Evolutionary conservation across 805 yeast genomes (phyloP).

Genomic region (Torulaspora delbrueckii): DNA sequence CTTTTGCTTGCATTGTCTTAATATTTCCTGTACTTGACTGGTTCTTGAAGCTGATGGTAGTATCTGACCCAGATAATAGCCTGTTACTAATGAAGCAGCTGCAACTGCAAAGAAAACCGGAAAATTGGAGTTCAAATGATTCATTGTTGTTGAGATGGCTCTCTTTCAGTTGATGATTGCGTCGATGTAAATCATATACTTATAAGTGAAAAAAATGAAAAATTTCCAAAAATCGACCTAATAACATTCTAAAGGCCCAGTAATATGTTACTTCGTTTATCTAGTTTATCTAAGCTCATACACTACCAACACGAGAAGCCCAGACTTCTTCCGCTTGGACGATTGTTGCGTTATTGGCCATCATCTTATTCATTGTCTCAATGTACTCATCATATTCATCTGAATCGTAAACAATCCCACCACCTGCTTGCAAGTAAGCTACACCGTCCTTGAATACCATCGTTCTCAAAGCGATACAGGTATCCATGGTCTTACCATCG

Average conservation of each 20-base stretch:
- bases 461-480: conserved; percentile 95
- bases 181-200: not conserved
- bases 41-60: conserved; percentile 16
- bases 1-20: conserved; percentile 17
- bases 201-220: not conserved
- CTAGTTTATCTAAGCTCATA: not conserved
- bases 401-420: conserved; percentile 94
- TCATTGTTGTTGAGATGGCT: conserved; percentile 5
- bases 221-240: no score
- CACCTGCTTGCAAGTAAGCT: conserved; percentile 97
- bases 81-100: conserved; percentile 30
- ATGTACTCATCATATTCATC: conserved; percentile 93
- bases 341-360: conserved; percentile 83
- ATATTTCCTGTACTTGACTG: conserved; percentile 15
- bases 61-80: conserved; percentile 28
- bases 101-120: conserved; percentile 24
- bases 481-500: conserved; percentile 91
- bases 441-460: conserved; percentile 89
- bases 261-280: not conserved
- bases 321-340: conserved; percentile 85
- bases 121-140: conserved; percentile 14
- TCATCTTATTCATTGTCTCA: conserved; percentile 97
- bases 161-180: not conserved
- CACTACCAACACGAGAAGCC: conserved; percentile 43
- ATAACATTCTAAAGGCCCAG: no score